Evolutionary conservation across 257 asterid genomes (phyloP).

Genomic region (Coffea canephora): DNA sequence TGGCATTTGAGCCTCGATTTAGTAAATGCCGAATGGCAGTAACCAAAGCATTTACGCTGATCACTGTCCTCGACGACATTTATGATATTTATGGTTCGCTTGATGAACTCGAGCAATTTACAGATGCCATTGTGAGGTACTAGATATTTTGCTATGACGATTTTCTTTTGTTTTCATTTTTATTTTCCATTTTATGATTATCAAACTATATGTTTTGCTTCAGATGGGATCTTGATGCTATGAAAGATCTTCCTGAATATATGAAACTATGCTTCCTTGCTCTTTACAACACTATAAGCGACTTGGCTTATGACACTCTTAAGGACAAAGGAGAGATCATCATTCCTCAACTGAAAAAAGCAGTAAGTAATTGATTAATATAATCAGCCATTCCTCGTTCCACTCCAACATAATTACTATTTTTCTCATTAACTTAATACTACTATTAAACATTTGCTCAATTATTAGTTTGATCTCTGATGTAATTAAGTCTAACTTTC

Average conservation of each 20-base stretch:
- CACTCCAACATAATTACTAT: too few relatives aligned
- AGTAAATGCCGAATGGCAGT: slow-evolving; percentile 7
- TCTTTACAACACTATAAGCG: slow-evolving; percentile 25
- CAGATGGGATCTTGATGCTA: slow-evolving; percentile 34
- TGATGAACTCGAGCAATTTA: slow-evolving; percentile 18
- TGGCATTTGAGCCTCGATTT: slow-evolving; percentile 14
- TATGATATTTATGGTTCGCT: slow-evolving; percentile 19
- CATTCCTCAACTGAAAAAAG: slow-evolving; percentile 21
- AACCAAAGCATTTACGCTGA: not conserved
- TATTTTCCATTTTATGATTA: too few relatives aligned
- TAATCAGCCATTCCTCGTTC: too few relatives aligned
- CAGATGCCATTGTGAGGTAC: slow-evolving; percentile 12
- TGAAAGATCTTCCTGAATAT: slow-evolving; percentile 30
- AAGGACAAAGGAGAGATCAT: slow-evolving; percentile 13
- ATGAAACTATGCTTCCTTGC: slow-evolving; percentile 26
- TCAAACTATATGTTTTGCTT: not conserved
- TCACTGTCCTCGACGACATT: slow-evolving; percentile 9
- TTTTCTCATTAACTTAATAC: too few relatives aligned
- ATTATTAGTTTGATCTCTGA: too few relatives aligned
- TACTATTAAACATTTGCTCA: too few relatives aligned
- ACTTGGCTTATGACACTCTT: slow-evolving; percentile 16
- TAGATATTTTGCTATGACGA: not conserved
- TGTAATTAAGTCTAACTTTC: too few relatives aligned
- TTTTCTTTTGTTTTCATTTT: too few relatives aligned
- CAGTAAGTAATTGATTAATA: slow-evolving; percentile 8